These are phyloP conservation scores for Botrytis squamosa DNA, from an alignment of 2,329 filamentous ascomycete genomes.

Conservation along the genomic window DNA sequence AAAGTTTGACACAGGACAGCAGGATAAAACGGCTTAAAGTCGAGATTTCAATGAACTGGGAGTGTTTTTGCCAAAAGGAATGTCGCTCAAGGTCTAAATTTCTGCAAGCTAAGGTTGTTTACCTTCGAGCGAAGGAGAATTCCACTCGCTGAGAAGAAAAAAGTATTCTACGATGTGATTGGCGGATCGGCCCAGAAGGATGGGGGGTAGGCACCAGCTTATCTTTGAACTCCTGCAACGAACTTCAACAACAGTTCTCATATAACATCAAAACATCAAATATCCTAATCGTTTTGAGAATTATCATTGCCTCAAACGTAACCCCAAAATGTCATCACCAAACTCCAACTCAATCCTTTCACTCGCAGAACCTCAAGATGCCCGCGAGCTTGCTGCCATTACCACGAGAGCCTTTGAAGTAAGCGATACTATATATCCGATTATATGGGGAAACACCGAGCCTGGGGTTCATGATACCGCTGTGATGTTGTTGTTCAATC, in stretches of 20 bases:
- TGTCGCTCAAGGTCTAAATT: not conserved
- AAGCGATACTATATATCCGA: not conserved
- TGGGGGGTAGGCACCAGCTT: not conserved
- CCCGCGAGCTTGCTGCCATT: not conserved
- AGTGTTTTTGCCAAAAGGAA: fast-evolving
- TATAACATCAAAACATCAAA: not conserved
- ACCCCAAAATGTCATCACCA: not conserved
- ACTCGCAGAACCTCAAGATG: not conserved
- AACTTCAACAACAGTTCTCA: not conserved
- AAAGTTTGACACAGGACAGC: not conserved
- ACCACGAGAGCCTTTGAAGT: not conserved
- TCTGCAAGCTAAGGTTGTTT: not conserved
- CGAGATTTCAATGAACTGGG: not conserved
- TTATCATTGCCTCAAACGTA: not conserved
- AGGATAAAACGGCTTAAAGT: not conserved
- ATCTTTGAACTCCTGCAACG: not conserved
- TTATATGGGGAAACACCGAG: not conserved
- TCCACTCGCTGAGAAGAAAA: not conserved
- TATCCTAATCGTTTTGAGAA: not conserved
- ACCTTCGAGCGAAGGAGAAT: not conserved
- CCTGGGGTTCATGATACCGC: not conserved
- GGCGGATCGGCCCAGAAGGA: too few species aligned
- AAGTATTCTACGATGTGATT: not conserved
- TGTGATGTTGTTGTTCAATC: not conserved
- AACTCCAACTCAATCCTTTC: not conserved